Conservation (phyloP, 192 early-diverging fungal genomes). For the Nowakowskiella sp. region DNA sequence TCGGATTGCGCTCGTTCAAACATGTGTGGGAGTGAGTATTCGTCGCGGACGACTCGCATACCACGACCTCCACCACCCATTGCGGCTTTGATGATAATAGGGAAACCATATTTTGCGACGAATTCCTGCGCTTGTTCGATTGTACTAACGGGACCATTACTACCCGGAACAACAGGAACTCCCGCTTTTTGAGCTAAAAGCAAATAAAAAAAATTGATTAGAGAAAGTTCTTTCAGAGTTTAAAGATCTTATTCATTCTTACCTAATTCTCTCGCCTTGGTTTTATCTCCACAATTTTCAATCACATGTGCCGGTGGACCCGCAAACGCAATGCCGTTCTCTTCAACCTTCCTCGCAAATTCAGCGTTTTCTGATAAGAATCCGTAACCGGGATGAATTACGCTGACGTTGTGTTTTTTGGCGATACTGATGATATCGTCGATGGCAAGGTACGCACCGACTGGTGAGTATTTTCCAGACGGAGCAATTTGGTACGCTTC, state of each 20-base stretch:
- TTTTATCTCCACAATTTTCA: conserved; percentile 89
- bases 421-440: conserved; percentile 89
- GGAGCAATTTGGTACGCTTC: conserved; percentile 92
- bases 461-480: conserved; percentile 71
- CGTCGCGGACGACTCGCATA: conserved; percentile 87
- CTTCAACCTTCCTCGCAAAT: conserved; percentile 84
- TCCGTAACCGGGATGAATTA: conserved; percentile 93
- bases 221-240: neutral
- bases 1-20: conserved; percentile 84
- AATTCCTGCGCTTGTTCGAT: conserved; percentile 60
- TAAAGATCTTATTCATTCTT: conserved; percentile 17
- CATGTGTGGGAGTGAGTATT: conserved; percentile 58
- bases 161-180: conserved; percentile 91
- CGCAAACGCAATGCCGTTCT: conserved; percentile 84
- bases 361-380: conserved; percentile 90
- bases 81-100: conserved; percentile 94
- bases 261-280: conserved; percentile 79
- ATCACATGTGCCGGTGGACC: conserved; percentile 81
- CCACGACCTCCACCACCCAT: conserved; percentile 94
- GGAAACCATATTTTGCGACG: conserved; percentile 75
- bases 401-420: conserved; percentile 65
- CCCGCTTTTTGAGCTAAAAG: conserved; percentile 58
- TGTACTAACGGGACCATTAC: conserved; percentile 72
- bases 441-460: conserved; percentile 92
- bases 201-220: conserved; percentile 12